These are phyloP conservation scores for Ophiorrhiza pumila DNA, from an alignment of 257 asterid species.

Conservation along the genomic window DNA sequence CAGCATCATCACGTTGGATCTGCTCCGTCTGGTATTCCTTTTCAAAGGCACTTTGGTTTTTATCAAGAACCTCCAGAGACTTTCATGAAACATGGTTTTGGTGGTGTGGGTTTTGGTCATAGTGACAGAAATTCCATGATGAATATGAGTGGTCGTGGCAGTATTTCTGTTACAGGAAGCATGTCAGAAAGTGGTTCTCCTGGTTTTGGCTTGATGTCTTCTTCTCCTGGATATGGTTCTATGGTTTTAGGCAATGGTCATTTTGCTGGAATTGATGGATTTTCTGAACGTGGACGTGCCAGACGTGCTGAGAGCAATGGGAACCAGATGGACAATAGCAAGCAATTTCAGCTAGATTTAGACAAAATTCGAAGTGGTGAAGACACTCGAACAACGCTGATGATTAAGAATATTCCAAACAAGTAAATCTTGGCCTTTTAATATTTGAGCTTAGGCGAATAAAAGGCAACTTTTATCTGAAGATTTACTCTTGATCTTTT, in stretches of 20 bases:
- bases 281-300: conserved; percentile 36
- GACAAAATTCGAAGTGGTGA: conserved; percentile 59
- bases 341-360: conserved; percentile 58
- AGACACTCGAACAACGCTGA: conserved; percentile 69
- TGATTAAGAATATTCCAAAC: conserved; percentile 85
- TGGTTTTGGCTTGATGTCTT: conserved; percentile 38
- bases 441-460: conserved; percentile 1
- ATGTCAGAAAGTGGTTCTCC: conserved; percentile 39
- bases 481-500: conserved; percentile 8
- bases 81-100: conserved; percentile 25
- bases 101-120: conserved; percentile 27
- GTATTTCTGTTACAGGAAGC: conserved; percentile 32
- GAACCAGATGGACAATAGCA: conserved; percentile 44
- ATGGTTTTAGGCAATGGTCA: conserved; percentile 30
- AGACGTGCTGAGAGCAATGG: conserved; percentile 37
- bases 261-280: conserved; percentile 39
- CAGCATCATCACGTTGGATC: conserved; percentile 46
- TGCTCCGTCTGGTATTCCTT: conserved; percentile 60
- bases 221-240: conserved; percentile 40
- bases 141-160: conserved; percentile 30
- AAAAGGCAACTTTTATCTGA: neutral
- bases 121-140: conserved; percentile 29
- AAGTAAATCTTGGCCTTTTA: conserved; percentile 38
- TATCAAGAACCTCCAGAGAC: conserved; percentile 39
- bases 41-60: conserved; percentile 36